A percentile compares a stretch with the other conserved stretches of the same genome.
phyloP scores from a whole-genome alignment of 495 filamentous ascomycete genomes.

The Penicillium robsamsonii region DNA sequence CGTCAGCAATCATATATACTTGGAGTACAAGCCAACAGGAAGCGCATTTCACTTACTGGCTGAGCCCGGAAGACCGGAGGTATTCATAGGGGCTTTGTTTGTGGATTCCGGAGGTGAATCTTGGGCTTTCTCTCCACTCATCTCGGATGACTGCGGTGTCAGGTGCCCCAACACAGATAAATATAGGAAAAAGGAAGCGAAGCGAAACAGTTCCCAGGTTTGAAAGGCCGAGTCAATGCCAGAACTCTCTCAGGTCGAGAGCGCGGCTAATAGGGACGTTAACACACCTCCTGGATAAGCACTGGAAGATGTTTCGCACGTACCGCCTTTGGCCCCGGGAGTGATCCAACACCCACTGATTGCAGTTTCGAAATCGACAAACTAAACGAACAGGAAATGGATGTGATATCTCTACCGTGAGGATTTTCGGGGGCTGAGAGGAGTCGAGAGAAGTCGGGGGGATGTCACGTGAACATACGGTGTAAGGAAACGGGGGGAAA shows the following conservation, averaged over 20 bases:
- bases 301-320: conserved; percentile 20
- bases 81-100: conserved; percentile 39
- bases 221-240: conserved; percentile 8
- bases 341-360: conserved; percentile 19
- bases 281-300: conserved; percentile 43
- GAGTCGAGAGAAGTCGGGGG: conserved; percentile 29
- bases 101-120: conserved; percentile 33
- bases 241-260: conserved; percentile 14
- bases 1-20: conserved; percentile 14
- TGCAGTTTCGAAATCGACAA: conserved; percentile 8
- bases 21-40: not conserved
- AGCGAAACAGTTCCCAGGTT: conserved; percentile 4
- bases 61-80: conserved; percentile 28
- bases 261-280: conserved; percentile 27
- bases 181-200: conserved; percentile 9
- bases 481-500: conserved; percentile 14
- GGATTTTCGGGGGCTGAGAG: conserved; percentile 8
- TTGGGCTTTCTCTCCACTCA: conserved; percentile 39
- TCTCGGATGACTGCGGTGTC: conserved; percentile 30
- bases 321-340: conserved; percentile 29
- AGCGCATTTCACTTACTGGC: conserved; percentile 19
- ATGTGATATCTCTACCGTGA: not conserved
- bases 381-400: conserved; percentile 13
- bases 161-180: conserved; percentile 12
- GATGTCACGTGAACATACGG: conserved; percentile 26